Evolutionary conservation across 257 asterid genomes (phyloP), one percentile per base, ranked within the genome.

Genomic region (Lavandula angustifolia): DNA sequence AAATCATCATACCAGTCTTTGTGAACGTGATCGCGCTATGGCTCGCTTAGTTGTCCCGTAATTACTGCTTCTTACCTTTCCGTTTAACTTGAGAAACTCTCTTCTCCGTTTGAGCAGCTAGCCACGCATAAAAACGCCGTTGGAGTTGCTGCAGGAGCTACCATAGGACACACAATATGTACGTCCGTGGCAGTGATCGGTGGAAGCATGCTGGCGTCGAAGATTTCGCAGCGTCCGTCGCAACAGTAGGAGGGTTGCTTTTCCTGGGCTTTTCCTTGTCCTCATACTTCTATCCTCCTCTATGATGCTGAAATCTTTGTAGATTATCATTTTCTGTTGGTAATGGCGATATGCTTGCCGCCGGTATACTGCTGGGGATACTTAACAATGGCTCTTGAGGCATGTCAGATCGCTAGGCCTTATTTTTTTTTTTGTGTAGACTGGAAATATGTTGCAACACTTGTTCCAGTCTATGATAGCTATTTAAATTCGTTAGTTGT

Each of bases 121-220:
- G 97, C 99, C 22, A 89, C 99, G 0, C 99, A 92, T 78, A 92
- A 92, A 69, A 89, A 88, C 72, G 99, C 99, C 9, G 56, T 89
- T 9, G 97, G 97, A 61, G 97, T 92, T 42, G 96, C 97, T 1
- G 33, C 80, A 16, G 99, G 97, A 54, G 99, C 99, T 11, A 63
- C 69, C 9, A 51, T 92, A 14, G 99, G 97, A 54, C 99, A 92
- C 82, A 83, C 91, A 4, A 72, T 92, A 44, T 92, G 99, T 55
- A 92, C 99, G 38, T 89, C 97, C 1, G 16, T 92, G 71, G 99
- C 99, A 5, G 99, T 92, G 63, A 34, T 92, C 2, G 99, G 99
- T 17, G 99, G 99, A 80, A 92, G 99, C 80, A 89, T 92, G 84
- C 76, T 92, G 69, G 99, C 99, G 38, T 87, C 99, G 7, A 92